Conservation (phyloP, 2,329 filamentous ascomycete genomes). For the Tolypocladium inflatum region DNA sequence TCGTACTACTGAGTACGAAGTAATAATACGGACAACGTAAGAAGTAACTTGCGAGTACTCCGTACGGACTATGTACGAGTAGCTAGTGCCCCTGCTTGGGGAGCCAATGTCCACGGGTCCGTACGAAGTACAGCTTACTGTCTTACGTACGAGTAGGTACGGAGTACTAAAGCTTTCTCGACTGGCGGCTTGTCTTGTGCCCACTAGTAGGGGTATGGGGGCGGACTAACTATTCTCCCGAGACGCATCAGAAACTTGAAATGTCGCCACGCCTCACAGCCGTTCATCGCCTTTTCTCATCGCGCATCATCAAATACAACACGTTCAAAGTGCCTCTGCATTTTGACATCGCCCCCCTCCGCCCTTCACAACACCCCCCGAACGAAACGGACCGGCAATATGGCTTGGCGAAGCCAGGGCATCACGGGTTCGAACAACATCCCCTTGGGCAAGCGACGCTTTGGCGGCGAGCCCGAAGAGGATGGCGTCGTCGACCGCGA, state of each 20-base stretch:
- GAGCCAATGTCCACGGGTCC: too few species aligned
- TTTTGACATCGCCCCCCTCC: background rate
- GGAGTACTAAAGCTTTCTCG: too few species aligned
- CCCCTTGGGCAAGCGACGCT: conserved; percentile 80
- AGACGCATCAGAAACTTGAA: background rate
- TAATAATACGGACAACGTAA: too few species aligned
- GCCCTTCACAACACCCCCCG: background rate
- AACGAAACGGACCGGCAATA: conserved; percentile 21
- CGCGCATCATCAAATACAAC: background rate
- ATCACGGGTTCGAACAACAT: conserved; percentile 99
- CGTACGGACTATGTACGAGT: too few species aligned
- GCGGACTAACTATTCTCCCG: background rate
- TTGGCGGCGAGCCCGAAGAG: conserved; percentile 47
- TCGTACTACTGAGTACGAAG: too few species aligned
- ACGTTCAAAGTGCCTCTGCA: background rate
- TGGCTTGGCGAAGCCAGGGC: conserved; percentile 66
- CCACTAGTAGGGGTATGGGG: too few species aligned
- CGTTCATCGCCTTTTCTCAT: too few species aligned
- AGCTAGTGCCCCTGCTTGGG: too few species aligned
- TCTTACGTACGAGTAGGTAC: too few species aligned
- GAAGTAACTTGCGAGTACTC: too few species aligned
- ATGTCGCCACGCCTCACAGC: background rate
- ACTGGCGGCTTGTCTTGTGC: too few species aligned
- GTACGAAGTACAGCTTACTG: too few species aligned
- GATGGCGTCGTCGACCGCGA: conserved; percentile 33